Evolutionary conservation across 2,329 filamentous ascomycete species (phyloP).

Genomic region (Aspergillus amoenus): DNA sequence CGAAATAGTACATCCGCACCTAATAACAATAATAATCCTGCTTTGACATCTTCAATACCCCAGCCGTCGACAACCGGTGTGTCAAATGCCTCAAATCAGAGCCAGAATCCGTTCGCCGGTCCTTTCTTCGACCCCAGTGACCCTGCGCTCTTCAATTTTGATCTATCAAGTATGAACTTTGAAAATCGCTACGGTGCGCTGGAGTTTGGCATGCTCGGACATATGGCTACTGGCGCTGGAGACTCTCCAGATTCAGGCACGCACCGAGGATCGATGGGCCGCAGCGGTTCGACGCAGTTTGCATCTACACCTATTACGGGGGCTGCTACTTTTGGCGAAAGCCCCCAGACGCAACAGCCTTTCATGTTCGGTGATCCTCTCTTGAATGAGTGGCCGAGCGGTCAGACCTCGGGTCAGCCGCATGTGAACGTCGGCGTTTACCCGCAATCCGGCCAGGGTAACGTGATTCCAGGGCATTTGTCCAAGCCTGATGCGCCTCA

Average conservation of each 20-base stretch:
- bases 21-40: constrained; percentile 4
- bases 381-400: constrained; percentile 46
- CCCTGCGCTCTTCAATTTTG: constrained; percentile 91
- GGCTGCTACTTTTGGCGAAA: constrained; percentile 44
- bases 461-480: constrained; percentile 42
- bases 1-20: constrained; percentile 28
- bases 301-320: constrained; percentile 34
- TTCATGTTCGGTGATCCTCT: constrained; percentile 49
- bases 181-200: constrained; percentile 93
- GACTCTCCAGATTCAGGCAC: constrained; percentile 67
- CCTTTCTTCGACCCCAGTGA: constrained; percentile 86
- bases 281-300: constrained; percentile 43
- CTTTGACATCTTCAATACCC: constrained; percentile 41
- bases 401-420: constrained; percentile 31
- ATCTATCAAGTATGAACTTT: constrained; percentile 90
- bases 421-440: constrained; percentile 40
- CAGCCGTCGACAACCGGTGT: constrained; percentile 51
- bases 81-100: constrained; percentile 46
- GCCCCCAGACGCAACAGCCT: constrained; percentile 43
- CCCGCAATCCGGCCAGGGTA: constrained; percentile 29
- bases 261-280: constrained; percentile 48
- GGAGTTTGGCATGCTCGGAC: constrained; percentile 93
- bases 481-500: constrained; percentile 49
- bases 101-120: constrained; percentile 49
- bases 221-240: constrained; percentile 90